A percentile compares a stretch with the other conserved stretches of the same genome.
Evolutionary conservation across 495 filamentous ascomycete genomes (phyloP).

Genomic region (Cenococcum geophilum): DNA sequence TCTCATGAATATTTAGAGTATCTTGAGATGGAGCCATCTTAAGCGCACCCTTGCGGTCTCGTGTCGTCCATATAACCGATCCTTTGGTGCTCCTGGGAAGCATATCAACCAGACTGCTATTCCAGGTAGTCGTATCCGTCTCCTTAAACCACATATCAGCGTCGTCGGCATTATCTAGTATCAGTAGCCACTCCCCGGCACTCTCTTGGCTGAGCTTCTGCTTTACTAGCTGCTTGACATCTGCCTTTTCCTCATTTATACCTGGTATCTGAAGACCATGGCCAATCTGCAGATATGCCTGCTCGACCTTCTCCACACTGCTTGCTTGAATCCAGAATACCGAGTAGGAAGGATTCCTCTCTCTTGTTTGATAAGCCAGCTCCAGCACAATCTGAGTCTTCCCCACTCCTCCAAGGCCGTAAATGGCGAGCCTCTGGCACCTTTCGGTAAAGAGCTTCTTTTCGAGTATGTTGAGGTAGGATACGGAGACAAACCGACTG

Average conservation of each 20-base stretch:
- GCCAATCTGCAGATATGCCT: slow-evolving; percentile 12
- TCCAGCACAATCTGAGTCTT: slow-evolving; percentile 27
- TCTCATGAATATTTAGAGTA: slow-evolving; percentile 22
- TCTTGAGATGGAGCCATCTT: slow-evolving; percentile 11
- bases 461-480: background rate
- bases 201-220: slow-evolving; percentile 12
- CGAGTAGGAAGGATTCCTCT: slow-evolving; percentile 14
- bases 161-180: slow-evolving; percentile 30
- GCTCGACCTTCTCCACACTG: slow-evolving; percentile 23
- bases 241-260: slow-evolving; percentile 13
- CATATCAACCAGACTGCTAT: slow-evolving; percentile 10
- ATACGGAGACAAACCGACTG: background rate
- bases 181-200: slow-evolving; percentile 15
- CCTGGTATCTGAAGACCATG: slow-evolving; percentile 13
- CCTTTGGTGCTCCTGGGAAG: slow-evolving; percentile 24
- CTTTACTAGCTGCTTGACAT: slow-evolving; percentile 17
- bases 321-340: slow-evolving; percentile 22
- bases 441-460: background rate
- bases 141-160: slow-evolving; percentile 11
- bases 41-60: slow-evolving; percentile 17
- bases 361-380: slow-evolving; percentile 13
- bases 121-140: background rate
- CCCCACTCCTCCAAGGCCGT: slow-evolving; percentile 20
- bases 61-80: slow-evolving; percentile 31
- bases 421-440: slow-evolving; percentile 10